Conservation (phyloP, 2,329 filamentous ascomycete species). For the Hymenoscyphus fructigenus region DNA sequence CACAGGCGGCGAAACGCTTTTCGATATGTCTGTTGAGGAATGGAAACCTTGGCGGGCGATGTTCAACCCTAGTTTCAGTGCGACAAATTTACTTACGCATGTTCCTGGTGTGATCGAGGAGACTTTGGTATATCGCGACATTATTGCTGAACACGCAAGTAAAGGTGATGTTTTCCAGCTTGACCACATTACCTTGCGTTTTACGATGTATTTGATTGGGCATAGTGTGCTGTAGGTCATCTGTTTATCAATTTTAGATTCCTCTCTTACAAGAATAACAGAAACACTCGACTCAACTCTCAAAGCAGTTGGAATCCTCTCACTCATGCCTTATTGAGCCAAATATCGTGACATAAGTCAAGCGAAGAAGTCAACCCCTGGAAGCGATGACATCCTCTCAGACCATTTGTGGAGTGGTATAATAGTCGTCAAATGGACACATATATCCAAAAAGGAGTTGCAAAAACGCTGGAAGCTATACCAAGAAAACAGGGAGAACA, state of each 20-base stretch:
- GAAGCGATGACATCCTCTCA: constrained; percentile 22
- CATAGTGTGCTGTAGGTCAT: constrained; percentile 15
- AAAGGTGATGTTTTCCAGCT: constrained; percentile 24
- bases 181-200: constrained; percentile 22
- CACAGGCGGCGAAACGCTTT: constrained; percentile 22
- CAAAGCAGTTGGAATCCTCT: constrained; percentile 16
- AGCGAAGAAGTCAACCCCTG: constrained; percentile 22
- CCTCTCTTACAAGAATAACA: background rate
- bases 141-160: constrained; percentile 21
- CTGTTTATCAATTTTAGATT: constrained; percentile 2
- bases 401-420: constrained; percentile 22
- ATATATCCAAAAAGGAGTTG: background rate
- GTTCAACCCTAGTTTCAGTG: constrained; percentile 31
- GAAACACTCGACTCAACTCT: background rate
- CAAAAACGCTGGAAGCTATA: background rate
- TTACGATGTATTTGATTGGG: constrained; percentile 30
- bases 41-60: constrained; percentile 29
- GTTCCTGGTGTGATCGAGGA: constrained; percentile 25
- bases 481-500: background rate
- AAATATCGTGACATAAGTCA: constrained; percentile 22
- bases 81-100: constrained; percentile 14
- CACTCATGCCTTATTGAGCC: constrained; percentile 13
- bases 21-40: constrained; percentile 24
- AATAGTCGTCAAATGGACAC: constrained; percentile 25
- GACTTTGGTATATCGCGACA: constrained; percentile 18